Evolutionary conservation across 495 filamentous ascomycete species (phyloP).

Genomic region (Podospora australis): DNA sequence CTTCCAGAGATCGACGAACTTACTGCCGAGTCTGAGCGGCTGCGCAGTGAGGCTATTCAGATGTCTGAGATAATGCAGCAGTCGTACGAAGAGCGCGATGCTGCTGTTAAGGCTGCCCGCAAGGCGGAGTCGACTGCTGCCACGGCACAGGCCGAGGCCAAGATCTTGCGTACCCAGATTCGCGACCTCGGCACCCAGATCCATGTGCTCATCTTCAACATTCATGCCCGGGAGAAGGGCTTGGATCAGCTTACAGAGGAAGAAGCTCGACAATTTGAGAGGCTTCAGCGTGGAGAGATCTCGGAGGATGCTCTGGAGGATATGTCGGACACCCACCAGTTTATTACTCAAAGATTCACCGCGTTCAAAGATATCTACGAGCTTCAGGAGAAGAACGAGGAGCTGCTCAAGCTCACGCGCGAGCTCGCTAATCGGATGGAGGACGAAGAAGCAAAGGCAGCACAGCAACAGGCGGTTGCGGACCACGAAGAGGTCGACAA

Average conservation of each 20-base stretch:
- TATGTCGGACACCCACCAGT: conserved; percentile 69
- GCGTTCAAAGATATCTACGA: conserved; percentile 78
- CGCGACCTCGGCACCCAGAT: conserved; percentile 85
- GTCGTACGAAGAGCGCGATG: conserved; percentile 53
- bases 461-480: conserved; percentile 59
- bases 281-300: conserved; percentile 60
- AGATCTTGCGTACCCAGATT: conserved; percentile 78
- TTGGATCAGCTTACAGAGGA: conserved; percentile 61
- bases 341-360: conserved; percentile 77
- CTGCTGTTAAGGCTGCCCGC: conserved; percentile 53
- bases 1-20: conserved; percentile 61
- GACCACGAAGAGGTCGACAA: conserved; percentile 68
- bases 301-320: conserved; percentile 59
- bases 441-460: conserved; percentile 70
- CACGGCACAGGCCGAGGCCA: conserved; percentile 63
- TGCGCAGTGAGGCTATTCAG: conserved; percentile 67
- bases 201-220: conserved; percentile 78
- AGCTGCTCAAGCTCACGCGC: conserved; percentile 71
- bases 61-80: conserved; percentile 65
- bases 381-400: conserved; percentile 81
- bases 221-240: conserved; percentile 72
- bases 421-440: conserved; percentile 87
- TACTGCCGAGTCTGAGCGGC: conserved; percentile 58
- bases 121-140: conserved; percentile 69
- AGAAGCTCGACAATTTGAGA: conserved; percentile 60